A percentile compares a stretch with the other conserved stretches of the same genome.
phyloP scores from a whole-genome alignment of 352 stramenopile species.

The Pythium insidiosum region DNA sequence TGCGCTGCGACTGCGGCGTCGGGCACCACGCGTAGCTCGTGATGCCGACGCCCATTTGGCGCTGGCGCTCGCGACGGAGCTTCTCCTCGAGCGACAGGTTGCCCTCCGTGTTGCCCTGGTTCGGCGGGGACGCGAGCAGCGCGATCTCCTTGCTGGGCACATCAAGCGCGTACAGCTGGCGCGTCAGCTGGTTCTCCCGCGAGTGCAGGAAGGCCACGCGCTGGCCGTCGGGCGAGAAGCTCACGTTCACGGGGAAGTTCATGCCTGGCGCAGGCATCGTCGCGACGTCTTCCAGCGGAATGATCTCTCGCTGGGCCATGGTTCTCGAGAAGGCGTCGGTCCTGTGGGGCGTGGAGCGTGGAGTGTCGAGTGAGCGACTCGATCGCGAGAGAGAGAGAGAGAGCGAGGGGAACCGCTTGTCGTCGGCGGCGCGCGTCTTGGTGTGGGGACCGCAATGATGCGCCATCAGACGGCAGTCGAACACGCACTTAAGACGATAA shows the following conservation, averaged over 20 bases:
- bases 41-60: slow-evolving; percentile 89
- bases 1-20: slow-evolving; percentile 36
- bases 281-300: slow-evolving; percentile 83
- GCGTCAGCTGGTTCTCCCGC: slow-evolving; percentile 67
- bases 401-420: neutral
- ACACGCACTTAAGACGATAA: slow-evolving; percentile 4
- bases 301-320: slow-evolving; percentile 29
- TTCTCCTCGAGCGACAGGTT: slow-evolving; percentile 89
- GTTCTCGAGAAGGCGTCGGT: neutral
- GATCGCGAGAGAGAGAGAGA: no score
- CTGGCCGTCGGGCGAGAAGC: slow-evolving; percentile 79
- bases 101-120: slow-evolving; percentile 74
- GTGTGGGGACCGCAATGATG: slow-evolving; percentile 8
- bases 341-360: no score
- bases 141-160: slow-evolving; percentile 38
- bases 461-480: neutral
- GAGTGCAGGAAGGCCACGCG: slow-evolving; percentile 84
- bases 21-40: slow-evolving; percentile 87
- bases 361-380: no score
- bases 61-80: slow-evolving; percentile 84
- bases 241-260: slow-evolving; percentile 65
- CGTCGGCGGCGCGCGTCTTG: no score
- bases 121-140: slow-evolving; percentile 57
- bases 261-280: slow-evolving; percentile 82
- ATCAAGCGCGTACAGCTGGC: slow-evolving; percentile 82